Base-by-base conservation (phyloP, 2,329 filamentous ascomycete genomes). In the Alternaria triticimaculans region DNA sequence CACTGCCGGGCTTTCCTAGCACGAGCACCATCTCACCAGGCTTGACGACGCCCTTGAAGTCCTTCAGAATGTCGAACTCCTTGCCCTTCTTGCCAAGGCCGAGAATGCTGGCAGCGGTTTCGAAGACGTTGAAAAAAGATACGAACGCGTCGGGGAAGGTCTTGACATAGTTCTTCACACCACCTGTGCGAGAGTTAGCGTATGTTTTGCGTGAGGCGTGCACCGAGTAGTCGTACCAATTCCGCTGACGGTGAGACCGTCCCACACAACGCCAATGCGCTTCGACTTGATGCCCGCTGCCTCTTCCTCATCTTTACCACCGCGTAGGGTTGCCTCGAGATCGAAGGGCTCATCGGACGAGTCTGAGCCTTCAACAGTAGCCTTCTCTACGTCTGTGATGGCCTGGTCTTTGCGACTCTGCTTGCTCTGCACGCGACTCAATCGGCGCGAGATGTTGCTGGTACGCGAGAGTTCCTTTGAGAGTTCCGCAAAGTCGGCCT, bases 11-110 rank as follows among this genome's bases (percentile, higher is more conserved):
- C 65, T 89, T 87, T 21, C 93, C 93, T 7, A 96, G 84, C 0
- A 96, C 93, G 2, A 96, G 84, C 0, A 95, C 87, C 93, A 97
- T 97, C 83, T 97, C 94, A 1, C 94, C 94, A 0, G 93, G 92
- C 59, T 78, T 79, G 6, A 73, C 72, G 7, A 84, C 79, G 51
- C 83, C 91, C 55, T 84, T 85, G 81, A 94, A 96, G 67, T 87
- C 84, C 65, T 92, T 86, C 23, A 97, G 81, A 49, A 97, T 89
- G 6, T 92, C 90, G 44, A 90, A 87, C 76, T 96, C 91, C 30
- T 83, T 84, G 3, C 89, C 89, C 77, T 92, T 92, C 60, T 87
- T 87, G 1, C 89, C 88, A 15, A 89, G 74, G 0, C 92, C 90
- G 1, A 94, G 80, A 10, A 93, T 72, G 18, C 82, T 83, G 80